Evolutionary conservation across 1,284 basidiomycete species (phyloP).

Genomic region (Pascua sp.): DNA sequence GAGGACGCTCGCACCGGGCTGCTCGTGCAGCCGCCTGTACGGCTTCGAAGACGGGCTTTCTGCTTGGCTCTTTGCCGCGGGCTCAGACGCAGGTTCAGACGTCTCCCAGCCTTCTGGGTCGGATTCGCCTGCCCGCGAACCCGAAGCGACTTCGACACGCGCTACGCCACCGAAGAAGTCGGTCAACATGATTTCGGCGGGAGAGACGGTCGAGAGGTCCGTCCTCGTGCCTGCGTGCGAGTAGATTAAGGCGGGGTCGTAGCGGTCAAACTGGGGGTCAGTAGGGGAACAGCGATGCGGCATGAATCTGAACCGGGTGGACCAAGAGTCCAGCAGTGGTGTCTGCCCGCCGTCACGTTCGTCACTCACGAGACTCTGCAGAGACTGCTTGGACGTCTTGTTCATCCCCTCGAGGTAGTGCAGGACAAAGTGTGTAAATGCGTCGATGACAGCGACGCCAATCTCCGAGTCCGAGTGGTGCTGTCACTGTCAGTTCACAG

Average conservation of each 20-base stretch:
- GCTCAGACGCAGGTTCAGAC: background rate
- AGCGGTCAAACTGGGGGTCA: slow-evolving; percentile 66
- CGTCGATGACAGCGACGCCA: slow-evolving; percentile 92
- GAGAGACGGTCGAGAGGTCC: slow-evolving; percentile 65
- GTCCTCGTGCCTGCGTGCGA: slow-evolving; percentile 81
- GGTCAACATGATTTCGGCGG: slow-evolving; percentile 72
- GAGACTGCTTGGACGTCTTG: slow-evolving; percentile 75
- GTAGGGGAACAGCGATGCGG: background rate
- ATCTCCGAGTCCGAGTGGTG: slow-evolving; percentile 90
- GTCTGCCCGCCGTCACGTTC: no score
- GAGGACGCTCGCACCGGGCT: no score
- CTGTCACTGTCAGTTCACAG: slow-evolving; percentile 49
- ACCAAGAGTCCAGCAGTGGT: no score
- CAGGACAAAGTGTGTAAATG: slow-evolving; percentile 87
- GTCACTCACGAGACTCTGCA: slow-evolving; percentile 74
- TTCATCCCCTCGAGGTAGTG: slow-evolving; percentile 88
- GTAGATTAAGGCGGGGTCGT: slow-evolving; percentile 68
- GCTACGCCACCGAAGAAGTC: slow-evolving; percentile 95
- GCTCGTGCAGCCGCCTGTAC: no score
- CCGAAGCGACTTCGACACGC: slow-evolving; percentile 61
- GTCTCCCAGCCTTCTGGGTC: background rate
- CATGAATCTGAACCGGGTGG: no score
- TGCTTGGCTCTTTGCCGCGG: no score
- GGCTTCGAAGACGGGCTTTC: no score
- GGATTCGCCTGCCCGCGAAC: no score